These are phyloP conservation scores for Suillus subaureus DNA, from an alignment of 768 basidiomycete species.

Conservation along the genomic window DNA sequence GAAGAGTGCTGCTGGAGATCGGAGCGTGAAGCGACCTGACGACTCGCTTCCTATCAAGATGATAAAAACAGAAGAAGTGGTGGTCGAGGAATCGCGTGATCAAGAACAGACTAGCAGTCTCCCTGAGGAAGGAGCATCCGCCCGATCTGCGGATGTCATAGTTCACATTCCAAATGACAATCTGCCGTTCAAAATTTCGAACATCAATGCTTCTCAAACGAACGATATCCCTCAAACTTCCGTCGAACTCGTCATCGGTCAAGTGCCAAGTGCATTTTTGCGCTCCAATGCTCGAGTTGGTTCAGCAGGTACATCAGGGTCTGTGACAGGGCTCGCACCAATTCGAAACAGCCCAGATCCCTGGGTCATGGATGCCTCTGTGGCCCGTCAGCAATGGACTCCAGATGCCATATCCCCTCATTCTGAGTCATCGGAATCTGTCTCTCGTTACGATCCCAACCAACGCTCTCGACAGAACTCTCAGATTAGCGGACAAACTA, in stretches of 20 bases:
- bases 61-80: slow-evolving; percentile 25
- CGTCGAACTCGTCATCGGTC: background rate
- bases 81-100: slow-evolving; percentile 7
- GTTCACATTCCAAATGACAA: background rate
- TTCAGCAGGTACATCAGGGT: background rate
- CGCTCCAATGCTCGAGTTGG: slow-evolving; percentile 5
- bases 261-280: background rate
- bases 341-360: slow-evolving; percentile 8
- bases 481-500: background rate
- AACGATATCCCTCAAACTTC: background rate
- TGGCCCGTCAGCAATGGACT: slow-evolving; percentile 11
- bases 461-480: background rate
- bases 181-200: slow-evolving; percentile 22
- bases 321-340: slow-evolving; percentile 1
- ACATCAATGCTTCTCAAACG: slow-evolving; percentile 11
- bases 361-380: slow-evolving; percentile 16
- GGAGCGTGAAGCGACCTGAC: slow-evolving; percentile 24
- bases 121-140: background rate
- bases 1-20: slow-evolving; percentile 29
- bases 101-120: slow-evolving; percentile 5
- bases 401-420: slow-evolving; percentile 7
- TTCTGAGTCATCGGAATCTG: slow-evolving; percentile 13
- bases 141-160: background rate
- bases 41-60: background rate
- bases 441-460: slow-evolving; percentile 4